Evolutionary conservation across 768 basidiomycete genomes (phyloP).

Genomic region (Leccinum arenicola): DNA sequence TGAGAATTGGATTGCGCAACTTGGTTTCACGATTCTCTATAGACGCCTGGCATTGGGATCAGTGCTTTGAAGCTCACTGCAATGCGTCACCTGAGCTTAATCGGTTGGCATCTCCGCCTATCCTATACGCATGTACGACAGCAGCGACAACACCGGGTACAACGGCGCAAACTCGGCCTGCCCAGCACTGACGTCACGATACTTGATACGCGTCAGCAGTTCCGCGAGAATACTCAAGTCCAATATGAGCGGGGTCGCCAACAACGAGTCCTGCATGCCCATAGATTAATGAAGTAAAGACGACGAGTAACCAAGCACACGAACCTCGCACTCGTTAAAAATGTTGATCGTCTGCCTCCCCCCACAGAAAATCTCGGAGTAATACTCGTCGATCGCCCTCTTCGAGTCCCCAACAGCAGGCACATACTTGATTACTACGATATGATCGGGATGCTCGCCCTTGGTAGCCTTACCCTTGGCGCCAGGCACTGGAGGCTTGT

Average conservation of each 20-base stretch:
- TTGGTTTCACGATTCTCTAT: no score
- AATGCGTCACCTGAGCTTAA: no score
- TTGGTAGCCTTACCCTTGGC: slow-evolving; percentile 60
- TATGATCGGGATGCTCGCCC: slow-evolving; percentile 97
- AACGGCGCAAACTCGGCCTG: slow-evolving; percentile 73
- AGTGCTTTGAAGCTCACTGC: no score
- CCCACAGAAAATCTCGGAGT: slow-evolving; percentile 96
- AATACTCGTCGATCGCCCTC: slow-evolving; percentile 99
- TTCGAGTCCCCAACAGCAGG: slow-evolving; percentile 97
- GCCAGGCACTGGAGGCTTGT: slow-evolving; percentile 71
- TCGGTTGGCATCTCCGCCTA: no score
- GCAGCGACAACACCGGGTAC: slow-evolving; percentile 87
- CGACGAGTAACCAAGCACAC: slow-evolving; percentile 7
- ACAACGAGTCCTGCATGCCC: slow-evolving; percentile 72
- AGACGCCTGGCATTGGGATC: no score
- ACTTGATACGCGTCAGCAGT: slow-evolving; percentile 89
- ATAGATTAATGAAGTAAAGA: not conserved
- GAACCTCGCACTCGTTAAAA: slow-evolving; percentile 95
- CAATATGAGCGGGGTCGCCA: slow-evolving; percentile 94
- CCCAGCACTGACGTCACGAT: slow-evolving; percentile 54
- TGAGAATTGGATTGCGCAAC: no score
- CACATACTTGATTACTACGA: slow-evolving; percentile 96
- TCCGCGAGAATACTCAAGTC: slow-evolving; percentile 93
- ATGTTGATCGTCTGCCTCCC: slow-evolving; percentile 92
- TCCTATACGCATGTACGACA: slow-evolving; percentile 87